A percentile compares a stretch with the other conserved stretches of the same genome.
These are phyloP conservation scores for Leccinum ochraceum DNA, from an alignment of 768 basidiomycete species.

Conservation along the genomic window DNA sequence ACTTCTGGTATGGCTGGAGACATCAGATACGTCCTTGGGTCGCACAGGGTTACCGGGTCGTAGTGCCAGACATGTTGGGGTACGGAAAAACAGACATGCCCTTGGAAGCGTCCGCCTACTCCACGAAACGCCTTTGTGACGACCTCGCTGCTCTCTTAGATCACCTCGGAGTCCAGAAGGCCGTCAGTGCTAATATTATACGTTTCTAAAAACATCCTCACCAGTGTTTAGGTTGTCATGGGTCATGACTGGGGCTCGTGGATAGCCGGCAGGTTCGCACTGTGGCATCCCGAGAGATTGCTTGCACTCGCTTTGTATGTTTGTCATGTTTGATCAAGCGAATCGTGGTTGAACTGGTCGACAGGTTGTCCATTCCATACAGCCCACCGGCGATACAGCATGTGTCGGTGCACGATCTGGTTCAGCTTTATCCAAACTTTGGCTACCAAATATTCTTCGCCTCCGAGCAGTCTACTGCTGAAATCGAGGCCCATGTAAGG, in stretches of 20 bases:
- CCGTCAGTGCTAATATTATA: slow-evolving; percentile 42
- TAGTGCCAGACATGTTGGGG: slow-evolving; percentile 54
- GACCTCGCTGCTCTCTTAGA: slow-evolving; percentile 72
- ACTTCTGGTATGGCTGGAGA: slow-evolving; percentile 72
- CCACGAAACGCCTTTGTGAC: slow-evolving; percentile 56
- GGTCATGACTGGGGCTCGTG: slow-evolving; percentile 85
- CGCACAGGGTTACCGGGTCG: slow-evolving; percentile 57
- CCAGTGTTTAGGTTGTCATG: slow-evolving; percentile 51
- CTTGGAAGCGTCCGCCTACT: slow-evolving; percentile 51
- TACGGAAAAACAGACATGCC: slow-evolving; percentile 70
- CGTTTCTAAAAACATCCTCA: background rate
- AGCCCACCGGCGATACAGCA: slow-evolving; percentile 55
- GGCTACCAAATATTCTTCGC: slow-evolving; percentile 73
- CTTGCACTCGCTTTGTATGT: slow-evolving; percentile 60
- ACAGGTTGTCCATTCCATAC: slow-evolving; percentile 68
- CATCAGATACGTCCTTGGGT: slow-evolving; percentile 75
- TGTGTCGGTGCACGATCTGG: slow-evolving; percentile 52
- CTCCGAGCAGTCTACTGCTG: slow-evolving; percentile 47
- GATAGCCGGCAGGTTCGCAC: slow-evolving; percentile 62
- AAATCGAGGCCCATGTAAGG: slow-evolving; percentile 60
- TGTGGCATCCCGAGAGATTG: slow-evolving; percentile 70
- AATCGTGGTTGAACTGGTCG: slow-evolving; percentile 1
- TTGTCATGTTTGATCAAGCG: background rate
- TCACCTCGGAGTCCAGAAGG: slow-evolving; percentile 48
- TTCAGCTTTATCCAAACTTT: slow-evolving; percentile 51